phyloP scores from a whole-genome alignment of 2,329 filamentous ascomycete genomes.

The Dendryphion nanum region DNA sequence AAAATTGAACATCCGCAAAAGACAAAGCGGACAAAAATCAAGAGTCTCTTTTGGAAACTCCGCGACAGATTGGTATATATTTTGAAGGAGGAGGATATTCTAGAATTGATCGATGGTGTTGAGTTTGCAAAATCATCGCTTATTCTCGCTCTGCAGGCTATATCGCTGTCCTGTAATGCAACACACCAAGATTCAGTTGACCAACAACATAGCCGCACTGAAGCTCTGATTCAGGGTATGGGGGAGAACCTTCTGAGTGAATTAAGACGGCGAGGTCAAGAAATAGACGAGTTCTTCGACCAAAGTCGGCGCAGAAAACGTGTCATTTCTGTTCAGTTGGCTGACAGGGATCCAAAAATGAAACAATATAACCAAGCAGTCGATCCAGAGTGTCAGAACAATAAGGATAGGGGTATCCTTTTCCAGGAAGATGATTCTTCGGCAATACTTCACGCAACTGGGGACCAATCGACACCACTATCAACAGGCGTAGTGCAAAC shows the following conservation, averaged over 20 bases:
- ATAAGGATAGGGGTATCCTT: neutral
- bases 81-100: neutral
- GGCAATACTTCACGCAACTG: neutral
- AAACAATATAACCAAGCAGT: neutral
- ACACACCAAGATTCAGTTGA: neutral
- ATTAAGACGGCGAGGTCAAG: neutral
- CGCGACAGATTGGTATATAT: neutral
- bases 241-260: neutral
- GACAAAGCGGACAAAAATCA: neutral
- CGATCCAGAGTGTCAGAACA: neutral
- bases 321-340: neutral
- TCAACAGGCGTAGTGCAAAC: neutral
- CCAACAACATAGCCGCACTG: neutral
- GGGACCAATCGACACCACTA: slow-evolving; percentile 1
- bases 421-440: neutral
- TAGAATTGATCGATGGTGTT: neutral
- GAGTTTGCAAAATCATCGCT: neutral
- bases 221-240: neutral
- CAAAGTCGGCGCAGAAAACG: neutral
- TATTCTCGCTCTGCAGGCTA: neutral
- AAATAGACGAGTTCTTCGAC: neutral
- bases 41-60: neutral
- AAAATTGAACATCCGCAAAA: neutral
- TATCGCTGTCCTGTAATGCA: neutral
- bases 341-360: neutral